Percentiles rank a stretch among this genome's conserved stretches.
These are phyloP conservation scores for Penium margaritaceum DNA, from an alignment of 139 green algal species.

Conservation along the genomic window DNA sequence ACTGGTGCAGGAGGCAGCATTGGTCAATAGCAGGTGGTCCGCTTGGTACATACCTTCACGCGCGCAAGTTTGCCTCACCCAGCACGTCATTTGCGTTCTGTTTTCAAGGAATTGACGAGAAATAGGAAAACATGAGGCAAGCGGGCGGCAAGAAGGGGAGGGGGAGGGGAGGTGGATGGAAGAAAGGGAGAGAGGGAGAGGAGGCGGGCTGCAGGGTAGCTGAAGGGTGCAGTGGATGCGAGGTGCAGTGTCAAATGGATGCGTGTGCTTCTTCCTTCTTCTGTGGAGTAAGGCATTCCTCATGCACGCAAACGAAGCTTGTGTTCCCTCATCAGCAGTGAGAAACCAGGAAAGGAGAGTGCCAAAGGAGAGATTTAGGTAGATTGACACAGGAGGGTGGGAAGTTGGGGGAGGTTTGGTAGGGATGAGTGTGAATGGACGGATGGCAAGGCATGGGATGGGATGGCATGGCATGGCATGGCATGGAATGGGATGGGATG, in stretches of 20 bases:
- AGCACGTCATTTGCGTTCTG: too few relatives aligned
- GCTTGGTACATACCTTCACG: too few relatives aligned
- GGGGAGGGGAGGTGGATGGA: not conserved
- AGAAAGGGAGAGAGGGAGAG: not conserved
- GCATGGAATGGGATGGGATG: too few relatives aligned
- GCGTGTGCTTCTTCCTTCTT: too few relatives aligned
- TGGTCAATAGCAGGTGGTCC: too few relatives aligned
- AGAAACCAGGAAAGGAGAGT: not conserved
- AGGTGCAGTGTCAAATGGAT: not conserved
- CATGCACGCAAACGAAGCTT: too few relatives aligned
- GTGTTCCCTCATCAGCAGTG: too few relatives aligned
- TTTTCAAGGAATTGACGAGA: not conserved
- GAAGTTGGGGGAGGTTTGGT: too few relatives aligned
- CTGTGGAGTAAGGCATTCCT: slow-evolving; percentile 26
- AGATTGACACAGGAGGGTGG: not conserved
- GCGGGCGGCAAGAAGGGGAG: not conserved
- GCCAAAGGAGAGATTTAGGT: not conserved
- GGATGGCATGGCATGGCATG: not conserved
- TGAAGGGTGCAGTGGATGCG: too few relatives aligned
- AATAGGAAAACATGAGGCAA: not conserved
- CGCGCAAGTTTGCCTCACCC: too few relatives aligned
- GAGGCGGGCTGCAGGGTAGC: not conserved
- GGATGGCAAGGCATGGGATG: not conserved
- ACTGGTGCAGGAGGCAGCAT: too few relatives aligned
- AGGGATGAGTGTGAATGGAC: too few relatives aligned